Percentiles rank a stretch among this genome's conserved stretches.
phyloP scores from a whole-genome alignment of 1,139 yeast species.

The Geotrichum candidum region DNA sequence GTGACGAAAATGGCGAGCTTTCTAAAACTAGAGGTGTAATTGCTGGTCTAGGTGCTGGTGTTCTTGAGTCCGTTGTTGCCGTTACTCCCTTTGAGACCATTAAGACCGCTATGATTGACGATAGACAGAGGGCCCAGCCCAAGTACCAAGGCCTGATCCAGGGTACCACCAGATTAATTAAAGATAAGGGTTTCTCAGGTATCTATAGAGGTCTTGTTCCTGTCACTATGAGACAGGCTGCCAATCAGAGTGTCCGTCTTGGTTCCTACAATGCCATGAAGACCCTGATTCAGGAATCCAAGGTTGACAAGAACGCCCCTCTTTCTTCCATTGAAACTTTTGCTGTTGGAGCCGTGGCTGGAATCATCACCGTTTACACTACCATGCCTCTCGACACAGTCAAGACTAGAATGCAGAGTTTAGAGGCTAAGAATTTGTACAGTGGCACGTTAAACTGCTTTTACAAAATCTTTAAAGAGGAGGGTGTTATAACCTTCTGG shows the following conservation, averaged over 20 bases:
- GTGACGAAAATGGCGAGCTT: constrained; percentile 79
- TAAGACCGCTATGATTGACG: constrained; percentile 93
- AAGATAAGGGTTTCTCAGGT: constrained; percentile 76
- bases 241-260: constrained; percentile 88
- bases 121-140: constrained; percentile 69
- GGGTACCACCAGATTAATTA: constrained; percentile 58
- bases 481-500: constrained; percentile 93
- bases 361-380: constrained; percentile 85
- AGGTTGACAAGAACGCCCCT: constrained; percentile 56
- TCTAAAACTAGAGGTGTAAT: constrained; percentile 86
- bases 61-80: constrained; percentile 83
- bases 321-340: constrained; percentile 76
- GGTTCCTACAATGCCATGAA: constrained; percentile 91
- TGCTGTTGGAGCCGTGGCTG: constrained; percentile 87
- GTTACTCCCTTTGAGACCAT: constrained; percentile 97
- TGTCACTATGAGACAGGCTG: constrained; percentile 90
- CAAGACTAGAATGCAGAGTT: constrained; percentile 94
- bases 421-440: constrained; percentile 70
- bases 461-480: constrained; percentile 69
- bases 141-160: constrained; percentile 62
- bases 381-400: constrained; percentile 98
- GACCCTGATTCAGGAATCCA: constrained; percentile 57
- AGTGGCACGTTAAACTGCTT: constrained; percentile 77
- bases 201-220: constrained; percentile 87
- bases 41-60: constrained; percentile 96